Evolutionary conservation across 192 early-diverging fungal species (phyloP), one percentile per base, ranked within the genome.

Genomic region (Gonapodya sp.): DNA sequence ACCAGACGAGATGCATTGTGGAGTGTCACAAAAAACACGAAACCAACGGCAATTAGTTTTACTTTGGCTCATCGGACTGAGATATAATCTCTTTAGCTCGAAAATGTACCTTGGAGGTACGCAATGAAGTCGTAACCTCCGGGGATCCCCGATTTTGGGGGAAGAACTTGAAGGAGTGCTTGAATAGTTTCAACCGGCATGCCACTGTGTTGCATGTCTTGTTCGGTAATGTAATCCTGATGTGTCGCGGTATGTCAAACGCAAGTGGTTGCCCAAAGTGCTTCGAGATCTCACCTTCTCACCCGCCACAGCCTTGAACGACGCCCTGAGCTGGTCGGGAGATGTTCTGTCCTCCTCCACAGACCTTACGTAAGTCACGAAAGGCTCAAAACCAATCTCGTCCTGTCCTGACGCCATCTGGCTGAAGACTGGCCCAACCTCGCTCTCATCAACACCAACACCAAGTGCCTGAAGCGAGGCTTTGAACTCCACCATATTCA

Each of bases 281-380:
- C n/a, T n/a, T n/a, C n/a, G 46, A 16, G 8, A 64, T 64, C 46
- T 64, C 46, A 64, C 46, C 46, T 64, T 64, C 2, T 77, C 75
- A 2, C 75, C 75, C 2, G 75, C 75, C 8, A 77, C 75, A 2
- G 75, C 75, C 75, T 77, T 77, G 75, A 77, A 77, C 75, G 75
- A 18, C 75, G 30, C 75, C 8, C 18, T 16, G 31, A 77, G 75
- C 75, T 77, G 75, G 30, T 77, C 75, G 8, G 75, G 75, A 2
- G 75, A 32, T 16, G 75, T 77, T 33, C 34, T 18, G 75, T 77
- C 75, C 75, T 77, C 75, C 31, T 77, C 75, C 30, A 77, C 34
- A 18, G 75, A 77, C 8, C 75, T 18, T 77, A 77, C 31, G 75
- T 32, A 77, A 2, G 30, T 34, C 30, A 77, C 34, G 31, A 32